Conservation (phyloP, 441 rosid species). For the Aquilaria agallochum region DNA sequence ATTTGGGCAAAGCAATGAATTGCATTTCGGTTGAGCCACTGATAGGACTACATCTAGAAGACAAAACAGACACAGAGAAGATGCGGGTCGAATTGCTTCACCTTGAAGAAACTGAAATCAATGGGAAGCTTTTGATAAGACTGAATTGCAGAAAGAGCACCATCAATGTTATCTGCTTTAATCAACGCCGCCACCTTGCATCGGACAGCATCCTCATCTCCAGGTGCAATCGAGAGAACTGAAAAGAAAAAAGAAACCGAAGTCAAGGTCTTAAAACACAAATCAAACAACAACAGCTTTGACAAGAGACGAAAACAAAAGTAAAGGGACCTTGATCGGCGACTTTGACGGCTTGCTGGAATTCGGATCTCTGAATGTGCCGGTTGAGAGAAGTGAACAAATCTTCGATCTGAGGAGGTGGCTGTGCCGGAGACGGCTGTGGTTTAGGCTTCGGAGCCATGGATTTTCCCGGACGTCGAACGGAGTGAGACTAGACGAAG, state of each 20-base stretch:
- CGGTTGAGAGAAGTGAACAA: slow-evolving; percentile 65
- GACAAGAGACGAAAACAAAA: not conserved
- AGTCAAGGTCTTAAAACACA: not conserved
- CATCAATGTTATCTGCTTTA: slow-evolving; percentile 56
- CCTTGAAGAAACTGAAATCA: slow-evolving; percentile 74
- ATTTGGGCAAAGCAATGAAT: too few species aligned
- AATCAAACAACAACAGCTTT: not conserved
- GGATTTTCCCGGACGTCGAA: slow-evolving; percentile 3
- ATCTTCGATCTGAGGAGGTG: slow-evolving; percentile 81
- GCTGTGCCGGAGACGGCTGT: slow-evolving; percentile 41
- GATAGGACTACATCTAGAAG: not conserved
- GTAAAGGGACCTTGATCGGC: slow-evolving; percentile 60
- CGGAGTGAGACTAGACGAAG: too few species aligned
- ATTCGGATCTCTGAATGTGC: slow-evolving; percentile 69
- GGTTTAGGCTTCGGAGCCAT: slow-evolving; percentile 75
- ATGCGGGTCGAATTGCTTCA: slow-evolving; percentile 10
- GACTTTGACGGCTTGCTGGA: slow-evolving; percentile 58
- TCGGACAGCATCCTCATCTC: slow-evolving; percentile 78
- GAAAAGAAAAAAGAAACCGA: slow-evolving; percentile 6
- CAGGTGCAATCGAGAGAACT: slow-evolving; percentile 53
- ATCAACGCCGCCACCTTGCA: slow-evolving; percentile 88
- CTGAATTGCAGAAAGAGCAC: slow-evolving; percentile 56
- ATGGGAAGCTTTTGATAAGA: slow-evolving; percentile 34
- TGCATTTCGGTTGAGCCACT: too few species aligned
- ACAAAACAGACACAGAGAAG: not conserved